Evolutionary conservation across 2,329 filamentous ascomycete genomes (phyloP).

Genomic region (Cladophialophora carrionii): DNA sequence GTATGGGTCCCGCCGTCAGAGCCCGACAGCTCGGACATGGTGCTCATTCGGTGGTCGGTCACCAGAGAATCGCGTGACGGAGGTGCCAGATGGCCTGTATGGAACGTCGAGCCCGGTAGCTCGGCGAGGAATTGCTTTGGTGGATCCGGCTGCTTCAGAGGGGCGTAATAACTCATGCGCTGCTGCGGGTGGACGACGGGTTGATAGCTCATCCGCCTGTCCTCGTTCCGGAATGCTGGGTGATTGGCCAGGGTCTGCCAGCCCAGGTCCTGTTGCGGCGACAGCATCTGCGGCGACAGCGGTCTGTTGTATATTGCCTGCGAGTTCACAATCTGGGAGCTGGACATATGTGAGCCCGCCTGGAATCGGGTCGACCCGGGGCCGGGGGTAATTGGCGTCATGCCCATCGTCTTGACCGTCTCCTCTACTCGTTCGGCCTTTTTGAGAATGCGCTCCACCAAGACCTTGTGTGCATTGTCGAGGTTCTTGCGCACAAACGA

Average conservation of each 20-base stretch:
- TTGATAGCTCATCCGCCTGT: constrained; percentile 28
- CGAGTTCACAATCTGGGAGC: constrained; percentile 27
- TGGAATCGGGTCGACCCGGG: constrained; percentile 31
- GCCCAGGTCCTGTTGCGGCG: constrained; percentile 31
- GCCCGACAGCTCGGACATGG: too few species aligned
- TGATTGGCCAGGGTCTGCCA: constrained; percentile 33
- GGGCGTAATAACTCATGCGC: constrained; percentile 27
- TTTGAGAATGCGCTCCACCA: constrained; percentile 67
- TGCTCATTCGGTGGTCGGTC: constrained; percentile 25
- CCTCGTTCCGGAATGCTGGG: constrained; percentile 31
- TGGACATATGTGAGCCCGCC: constrained; percentile 36
- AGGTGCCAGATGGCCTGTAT: constrained; percentile 22
- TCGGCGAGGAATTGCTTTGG: constrained; percentile 34
- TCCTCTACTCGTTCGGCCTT: constrained; percentile 53
- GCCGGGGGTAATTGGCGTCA: constrained; percentile 15
- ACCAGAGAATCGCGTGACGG: constrained; percentile 8
- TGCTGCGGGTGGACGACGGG: constrained; percentile 18
- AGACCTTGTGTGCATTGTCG: constrained; percentile 70
- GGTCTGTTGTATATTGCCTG: constrained; percentile 21
- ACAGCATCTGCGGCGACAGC: constrained; percentile 33
- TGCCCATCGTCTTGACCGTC: constrained; percentile 34
- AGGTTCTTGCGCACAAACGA: constrained; percentile 81
- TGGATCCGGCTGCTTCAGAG: constrained; percentile 19
- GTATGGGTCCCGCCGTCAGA: constrained; percentile 19
- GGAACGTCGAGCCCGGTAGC: constrained; percentile 32